Conservation (phyloP, 1,139 yeast species). For the Zygoascus hellenicus region DNA sequence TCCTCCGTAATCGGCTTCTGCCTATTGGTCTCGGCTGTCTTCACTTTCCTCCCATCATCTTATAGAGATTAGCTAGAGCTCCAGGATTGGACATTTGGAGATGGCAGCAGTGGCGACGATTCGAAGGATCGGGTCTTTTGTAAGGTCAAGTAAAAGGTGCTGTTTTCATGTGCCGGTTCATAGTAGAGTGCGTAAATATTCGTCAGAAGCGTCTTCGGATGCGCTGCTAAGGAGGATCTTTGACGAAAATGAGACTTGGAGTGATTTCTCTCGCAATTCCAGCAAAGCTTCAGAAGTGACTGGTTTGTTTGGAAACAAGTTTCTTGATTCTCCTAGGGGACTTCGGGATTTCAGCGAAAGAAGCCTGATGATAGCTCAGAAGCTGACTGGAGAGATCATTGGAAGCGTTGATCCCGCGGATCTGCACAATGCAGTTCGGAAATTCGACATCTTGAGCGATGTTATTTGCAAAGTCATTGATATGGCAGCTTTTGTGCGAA, state of each 20-base stretch:
- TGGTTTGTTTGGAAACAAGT: constrained; percentile 73
- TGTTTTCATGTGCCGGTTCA: no score
- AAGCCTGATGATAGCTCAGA: constrained; percentile 59
- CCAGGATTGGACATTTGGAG: no score
- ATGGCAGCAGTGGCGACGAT: no score
- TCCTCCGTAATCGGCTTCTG: no score
- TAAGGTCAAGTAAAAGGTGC: no score
- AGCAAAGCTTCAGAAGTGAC: constrained; percentile 3
- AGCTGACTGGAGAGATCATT: constrained; percentile 52
- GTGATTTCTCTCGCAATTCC: constrained; percentile 14
- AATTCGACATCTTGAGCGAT: constrained; percentile 81
- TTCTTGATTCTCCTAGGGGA: constrained; percentile 64
- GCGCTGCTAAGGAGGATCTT: constrained; percentile 18
- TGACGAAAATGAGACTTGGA: constrained; percentile 20
- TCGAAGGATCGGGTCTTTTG: no score
- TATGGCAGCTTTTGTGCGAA: constrained; percentile 86
- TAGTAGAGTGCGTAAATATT: no score
- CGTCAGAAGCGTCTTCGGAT: constrained; percentile 5
- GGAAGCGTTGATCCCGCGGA: constrained; percentile 42
- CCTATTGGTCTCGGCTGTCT: no score
- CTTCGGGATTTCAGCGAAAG: constrained; percentile 58
- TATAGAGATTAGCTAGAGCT: no score
- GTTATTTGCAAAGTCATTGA: constrained; percentile 88
- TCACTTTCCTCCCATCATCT: no score
- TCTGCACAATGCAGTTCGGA: constrained; percentile 49